Evolutionary conservation across 441 rosid genomes (phyloP), one percentile per base, ranked within the genome.

Genomic region (Populus hybrid): DNA sequence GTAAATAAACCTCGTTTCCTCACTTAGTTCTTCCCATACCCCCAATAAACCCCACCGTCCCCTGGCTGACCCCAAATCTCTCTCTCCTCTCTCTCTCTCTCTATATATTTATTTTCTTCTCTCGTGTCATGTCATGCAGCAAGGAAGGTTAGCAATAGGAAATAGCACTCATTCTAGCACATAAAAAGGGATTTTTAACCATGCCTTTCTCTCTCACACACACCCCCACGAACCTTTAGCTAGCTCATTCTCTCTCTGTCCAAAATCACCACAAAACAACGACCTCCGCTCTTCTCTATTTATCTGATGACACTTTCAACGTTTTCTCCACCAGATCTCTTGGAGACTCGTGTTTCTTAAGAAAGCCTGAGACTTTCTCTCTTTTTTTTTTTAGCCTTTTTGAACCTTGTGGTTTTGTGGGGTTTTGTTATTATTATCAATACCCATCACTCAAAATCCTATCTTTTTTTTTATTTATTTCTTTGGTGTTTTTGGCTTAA

Each of bases 121-220:
- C 86, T 84, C 80, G 77, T 82, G 94, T 89, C 93, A 85, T 88
- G 77, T 93, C 97, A 89, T 90, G 93, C 91, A 90, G 68, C 80
- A 68, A 80, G 24, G 28, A 16, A 61, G 61, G 20, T 11, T 28
- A 73, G 68, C 53, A 29, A 2, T 50, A 59, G 70, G 63, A 73
- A 83, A 65, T 56, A 72, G 31, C 29, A 80, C 71, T 78, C 73
- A 80, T 82, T 67, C 74, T 76, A 68, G 35, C 64, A 64, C 71
- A 73, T 63, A 69, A 73, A 77, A 67, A 59, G 73, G 68, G 82
- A 20, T 75, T 71, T 72, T 79, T 50, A 71, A 33, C 11, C 40
- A 20, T 16, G 8, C 53, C 40, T 45, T 50, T 59, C 76, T 24
- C 77, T 35, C 81, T 76, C 68, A 59, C 83, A 65, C 29, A 66